phyloP scores from a whole-genome alignment of 441 rosid genomes.

The Syzygium malaccense region DNA sequence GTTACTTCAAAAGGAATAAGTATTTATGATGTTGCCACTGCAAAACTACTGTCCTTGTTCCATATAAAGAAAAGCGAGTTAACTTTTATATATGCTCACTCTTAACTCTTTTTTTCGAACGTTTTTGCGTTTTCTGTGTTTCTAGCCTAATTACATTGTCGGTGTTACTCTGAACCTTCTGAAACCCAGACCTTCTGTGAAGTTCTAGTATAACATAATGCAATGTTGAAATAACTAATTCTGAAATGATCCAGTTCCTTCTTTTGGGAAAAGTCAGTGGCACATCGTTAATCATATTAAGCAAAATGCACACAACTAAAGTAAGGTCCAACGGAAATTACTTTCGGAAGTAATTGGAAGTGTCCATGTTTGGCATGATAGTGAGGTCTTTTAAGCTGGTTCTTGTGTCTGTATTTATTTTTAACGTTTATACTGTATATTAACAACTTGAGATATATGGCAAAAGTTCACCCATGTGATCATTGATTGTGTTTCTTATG shows the following conservation, averaged over 20 bases:
- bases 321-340: neutral
- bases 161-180: too few relatives aligned
- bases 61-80: neutral
- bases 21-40: neutral
- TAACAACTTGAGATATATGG: too few relatives aligned
- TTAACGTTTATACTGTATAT: too few relatives aligned
- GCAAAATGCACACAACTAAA: neutral
- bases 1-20: neutral
- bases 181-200: neutral
- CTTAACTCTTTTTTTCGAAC: neutral
- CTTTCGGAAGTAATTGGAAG: neutral
- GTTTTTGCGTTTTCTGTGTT: neutral
- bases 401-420: neutral
- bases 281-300: neutral
- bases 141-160: neutral
- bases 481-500: neutral
- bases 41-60: neutral
- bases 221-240: neutral
- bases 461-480: too few relatives aligned
- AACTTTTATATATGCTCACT: neutral
- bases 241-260: neutral
- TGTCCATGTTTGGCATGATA: neutral
- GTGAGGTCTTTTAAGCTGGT: neutral
- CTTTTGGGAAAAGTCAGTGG: accelerated
- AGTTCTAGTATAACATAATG: neutral